Evolutionary conservation across 2,329 filamentous ascomycete species (phyloP), one percentile per base, ranked within the genome.

Genomic region (Colletotrichum sansevieriae): DNA sequence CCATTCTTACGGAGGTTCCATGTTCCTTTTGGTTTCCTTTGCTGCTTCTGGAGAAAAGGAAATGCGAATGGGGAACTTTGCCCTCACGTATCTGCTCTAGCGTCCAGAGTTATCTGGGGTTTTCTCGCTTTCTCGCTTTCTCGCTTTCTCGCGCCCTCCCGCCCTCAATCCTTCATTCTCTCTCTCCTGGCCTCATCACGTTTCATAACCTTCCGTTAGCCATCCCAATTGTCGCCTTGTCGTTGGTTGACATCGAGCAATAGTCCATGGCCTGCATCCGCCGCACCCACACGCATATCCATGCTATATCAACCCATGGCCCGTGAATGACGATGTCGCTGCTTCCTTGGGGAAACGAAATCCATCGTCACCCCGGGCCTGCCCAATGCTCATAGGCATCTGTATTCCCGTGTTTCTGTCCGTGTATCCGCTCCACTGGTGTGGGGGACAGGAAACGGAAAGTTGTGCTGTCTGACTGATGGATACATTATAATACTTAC

Each of bases 61-160:
- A 60, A 56, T 60, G 49, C 54, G 18, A 55, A 65, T 59, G 61
- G 65, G 55, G 41, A 63, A 44, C 22, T 65, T 58, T 47, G 55
- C 15, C 44, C 65, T 68, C 62, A 55, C 65, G 55, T 65, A 65
- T 68, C 55, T 65, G 55, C 59, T 54, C 47, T 62, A 62, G 59
- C 47, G 59, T 22, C 33, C 33, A 62, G 47, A 51, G 37, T 35
- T 46, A 58, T 54, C 54, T 47, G 46, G 65, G 60, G 39, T 63
- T 49, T 29, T 7, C 39, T 63, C 54, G 22, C 25, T 44, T 44
- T 39, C 33, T 63, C 58, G 41, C 49, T 22, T 25, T 35, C 59
- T 52, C 58, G 22, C 18, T 29, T n/a, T n/a, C 49, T 62, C 39
- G 9, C 43, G 35, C 25, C 25, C 51, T 52, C 58, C 15, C 18